These are phyloP conservation scores for Starmerella bombicola DNA, from an alignment of 805 yeast genomes.

Conservation along the genomic window DNA sequence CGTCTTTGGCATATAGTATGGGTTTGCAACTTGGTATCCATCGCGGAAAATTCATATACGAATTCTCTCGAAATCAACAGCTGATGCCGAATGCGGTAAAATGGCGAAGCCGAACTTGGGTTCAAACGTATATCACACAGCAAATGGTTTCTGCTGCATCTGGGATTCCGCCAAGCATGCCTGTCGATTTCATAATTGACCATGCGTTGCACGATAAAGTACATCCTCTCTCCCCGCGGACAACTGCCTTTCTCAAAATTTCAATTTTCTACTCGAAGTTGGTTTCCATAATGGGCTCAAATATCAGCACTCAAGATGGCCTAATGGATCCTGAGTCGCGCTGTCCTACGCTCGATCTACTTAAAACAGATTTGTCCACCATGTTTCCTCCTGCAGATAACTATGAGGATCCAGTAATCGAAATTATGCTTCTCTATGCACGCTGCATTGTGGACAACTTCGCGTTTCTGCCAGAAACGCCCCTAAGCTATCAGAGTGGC, in stretches of 20 bases:
- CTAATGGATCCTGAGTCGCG: slow-evolving; percentile 71
- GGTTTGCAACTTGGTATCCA: slow-evolving; percentile 82
- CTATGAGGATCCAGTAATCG: slow-evolving; percentile 46
- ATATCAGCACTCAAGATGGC: slow-evolving; percentile 79
- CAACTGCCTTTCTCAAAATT: slow-evolving; percentile 57
- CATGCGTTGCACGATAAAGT: slow-evolving; percentile 54
- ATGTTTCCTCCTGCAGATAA: slow-evolving; percentile 40
- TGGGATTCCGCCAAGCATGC: slow-evolving; percentile 79
- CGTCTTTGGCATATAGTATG: slow-evolving; percentile 72
- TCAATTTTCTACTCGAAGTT: slow-evolving; percentile 75
- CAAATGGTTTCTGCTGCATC: slow-evolving; percentile 81
- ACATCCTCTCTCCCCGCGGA: slow-evolving; percentile 41
- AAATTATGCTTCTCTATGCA: slow-evolving; percentile 66
- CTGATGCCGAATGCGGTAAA: slow-evolving; percentile 79
- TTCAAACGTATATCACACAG: slow-evolving; percentile 75
- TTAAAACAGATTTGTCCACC: slow-evolving; percentile 67
- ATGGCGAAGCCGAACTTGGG: slow-evolving; percentile 91
- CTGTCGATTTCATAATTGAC: slow-evolving; percentile 70
- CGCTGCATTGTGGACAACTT: slow-evolving; percentile 73
- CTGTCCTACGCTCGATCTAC: slow-evolving; percentile 62
- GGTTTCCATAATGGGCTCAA: slow-evolving; percentile 74
- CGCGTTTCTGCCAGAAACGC: slow-evolving; percentile 69
- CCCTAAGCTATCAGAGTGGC: slow-evolving; percentile 72
- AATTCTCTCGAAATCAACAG: slow-evolving; percentile 81
- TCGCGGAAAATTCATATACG: slow-evolving; percentile 81